Base-by-base conservation (phyloP, 805 yeast genomes). In the Spathaspora girioi region DNA sequence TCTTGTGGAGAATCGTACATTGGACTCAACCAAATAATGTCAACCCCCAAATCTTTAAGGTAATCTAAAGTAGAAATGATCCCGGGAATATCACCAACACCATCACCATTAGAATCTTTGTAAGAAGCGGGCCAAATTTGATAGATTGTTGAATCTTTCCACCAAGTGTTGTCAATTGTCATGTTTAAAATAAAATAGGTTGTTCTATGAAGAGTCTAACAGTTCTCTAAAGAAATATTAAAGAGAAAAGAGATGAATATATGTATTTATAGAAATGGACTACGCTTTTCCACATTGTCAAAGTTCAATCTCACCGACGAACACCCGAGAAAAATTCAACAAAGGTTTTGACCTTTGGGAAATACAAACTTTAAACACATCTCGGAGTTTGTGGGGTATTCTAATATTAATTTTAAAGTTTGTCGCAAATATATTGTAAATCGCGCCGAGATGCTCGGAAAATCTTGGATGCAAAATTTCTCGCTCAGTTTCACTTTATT, bases 71-170 rank as follows among this genome's bases (percentile, higher is more conserved):
- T 73, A 14, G 79, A 71, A 55, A 78, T 69, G 53, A 81, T 77
- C 23, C 86, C 86, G 20, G 71, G 76, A 52, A 81, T 62, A 62
- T 81, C 86, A 38, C 86, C 86, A 50, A 78, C 60, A 45, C 86
- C 86, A 61, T 81, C 86, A 38, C 79, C 79, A 56, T 81, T 79
- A 43, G 82, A 74, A 65, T 81, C 86, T 57, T 79, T 78, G 68
- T 72, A 81, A 32, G 82, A 76, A 35, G 85, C 84, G 10, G 86
- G 86, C 76, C 82, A 81, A 56, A 81, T 76, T 63, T 81, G 86
- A 63, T 81, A 81, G 18, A 81, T 71, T n/a, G 76, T 63, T 45
- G 81, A 78, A 58, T 78, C 78, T 63, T 80, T 79, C 85, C 85
- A 81, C 86, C 83, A 75, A 20, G 44, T 44, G 17, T 54, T 35